phyloP scores from a whole-genome alignment of 768 basidiomycete genomes.

The Inosperma sp. region DNA sequence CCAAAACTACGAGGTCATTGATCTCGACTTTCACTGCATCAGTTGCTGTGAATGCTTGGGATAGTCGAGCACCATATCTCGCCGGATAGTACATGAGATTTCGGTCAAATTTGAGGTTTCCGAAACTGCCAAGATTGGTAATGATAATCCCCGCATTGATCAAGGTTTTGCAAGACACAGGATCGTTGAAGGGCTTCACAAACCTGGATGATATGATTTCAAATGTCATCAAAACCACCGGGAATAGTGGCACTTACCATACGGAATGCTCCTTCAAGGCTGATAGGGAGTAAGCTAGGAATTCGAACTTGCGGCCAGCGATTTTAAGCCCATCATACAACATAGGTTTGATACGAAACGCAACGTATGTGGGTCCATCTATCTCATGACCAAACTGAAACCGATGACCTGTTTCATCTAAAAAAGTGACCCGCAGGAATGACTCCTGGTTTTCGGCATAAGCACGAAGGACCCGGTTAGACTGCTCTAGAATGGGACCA shows the following conservation, averaged over 20 bases:
- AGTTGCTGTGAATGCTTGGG: constrained; percentile 72
- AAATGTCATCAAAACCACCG: background rate
- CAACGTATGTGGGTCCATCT: constrained; percentile 47
- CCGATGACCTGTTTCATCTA: constrained; percentile 51
- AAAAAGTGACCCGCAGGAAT: constrained; percentile 61
- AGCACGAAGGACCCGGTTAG: constrained; percentile 56
- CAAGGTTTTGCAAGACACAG: constrained; percentile 19
- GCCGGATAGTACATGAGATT: constrained; percentile 54
- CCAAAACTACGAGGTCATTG: constrained; percentile 38
- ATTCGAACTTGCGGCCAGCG: constrained; percentile 52
- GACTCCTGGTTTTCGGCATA: constrained; percentile 45
- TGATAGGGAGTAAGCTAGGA: constrained; percentile 70
- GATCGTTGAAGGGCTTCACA: constrained; percentile 47
- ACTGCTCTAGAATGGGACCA: constrained; percentile 54
- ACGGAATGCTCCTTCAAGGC: constrained; percentile 62
- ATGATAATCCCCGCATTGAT: constrained; percentile 48
- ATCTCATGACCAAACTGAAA: constrained; percentile 56
- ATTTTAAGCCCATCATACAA: constrained; percentile 46
- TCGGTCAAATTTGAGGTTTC: constrained; percentile 43
- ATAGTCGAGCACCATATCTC: constrained; percentile 67
- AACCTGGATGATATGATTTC: constrained; percentile 43
- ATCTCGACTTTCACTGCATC: constrained; percentile 49
- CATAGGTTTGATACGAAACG: constrained; percentile 42
- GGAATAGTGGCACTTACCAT: constrained; percentile 35
- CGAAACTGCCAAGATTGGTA: constrained; percentile 49